Evolutionary conservation across 345 rosid species (phyloP), one percentile per base, ranked within the genome.

Genomic region (Mangifera indica): DNA sequence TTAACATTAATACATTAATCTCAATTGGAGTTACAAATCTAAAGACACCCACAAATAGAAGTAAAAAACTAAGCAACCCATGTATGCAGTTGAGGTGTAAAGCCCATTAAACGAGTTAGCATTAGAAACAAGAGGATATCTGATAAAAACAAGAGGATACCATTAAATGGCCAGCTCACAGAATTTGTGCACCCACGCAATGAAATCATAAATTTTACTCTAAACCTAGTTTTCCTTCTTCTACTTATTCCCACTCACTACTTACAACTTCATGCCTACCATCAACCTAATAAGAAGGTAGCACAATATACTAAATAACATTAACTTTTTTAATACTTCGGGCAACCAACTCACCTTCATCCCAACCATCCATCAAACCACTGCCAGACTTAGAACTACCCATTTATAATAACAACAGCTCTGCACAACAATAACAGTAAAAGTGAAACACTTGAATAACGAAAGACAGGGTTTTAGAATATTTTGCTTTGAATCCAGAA

Each of bases 331-430:
- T 34, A 24, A n/a, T 18, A 29, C 21, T 15, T 69, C 65, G 22
- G 55, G 51, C 17, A 76, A 59, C 66, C 55, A 59, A 49, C 71
- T 51, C 55, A 85, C 86, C 86, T 54, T 85, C 86, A 60, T 79
- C 82, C n/a, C 60, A 72, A 24, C 76, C 81, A 61, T 84, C 85
- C 42, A 74, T 74, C 14, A 82, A 85, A 64, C 72, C 75, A 60
- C 81, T 71, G 29, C 76, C 82, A 1, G 82, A 75, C 40, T 77
- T 78, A 34, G 69, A 77, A 55, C 76, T 79, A 65, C 78, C 80
- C 86, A 85, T 85, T 46, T 59, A 72, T 48, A 4, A 18, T 29
- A 37, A 42, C 2, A 15, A 62, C 55, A 44, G 26, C 74, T 10
- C 53, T 45, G 17, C 71, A 48, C 44, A 14, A 65, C 7, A 67